Evolutionary conservation across 371 early-diverging fungal genomes (phyloP), one percentile per base, ranked within the genome.

Genomic region (Mucor sp.): DNA sequence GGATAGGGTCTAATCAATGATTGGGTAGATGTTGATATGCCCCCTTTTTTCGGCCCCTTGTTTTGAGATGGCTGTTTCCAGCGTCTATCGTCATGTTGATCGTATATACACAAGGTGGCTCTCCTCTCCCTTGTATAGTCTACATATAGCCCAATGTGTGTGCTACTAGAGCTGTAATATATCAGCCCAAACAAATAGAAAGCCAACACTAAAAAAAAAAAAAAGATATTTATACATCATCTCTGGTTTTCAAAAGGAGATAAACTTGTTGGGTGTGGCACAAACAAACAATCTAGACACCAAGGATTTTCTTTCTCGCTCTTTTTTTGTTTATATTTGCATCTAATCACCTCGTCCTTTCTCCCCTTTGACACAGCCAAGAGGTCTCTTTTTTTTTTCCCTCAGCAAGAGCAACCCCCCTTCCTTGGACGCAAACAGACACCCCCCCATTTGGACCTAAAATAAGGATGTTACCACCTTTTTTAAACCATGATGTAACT

Each of bases 401-500:
- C n/a, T 48, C 48, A 48, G 25, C 48, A 50, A 25, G 23, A 50
- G 21, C 21, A 50, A 21, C 12, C 61, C 47, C 41, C 61, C 44
- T 19, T 47, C 47, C 28, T n/a, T 25, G 30, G n/a, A n/a, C n/a
- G 30, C 28, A 61, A 7, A 61, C 44, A 62, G 33, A 62, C 43
- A 17, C 59, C 47, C 58, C 35, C 33, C 62, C 19, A 19, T 43
- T 61, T 27, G 17, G 47, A 25, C 43, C 60, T 15, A 50, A 37
- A 50, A 63, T 53, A 63, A 60, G 47, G 53, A 67, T 72, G 72
- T 62, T 68, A 59, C 68, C 68, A 58, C 66, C 72, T 35, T 72
- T 72, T 69, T 60, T 72, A 53, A 72, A 72, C 62, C 61, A 72
- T 48, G 68, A 60, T 65, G 68, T 65, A 68, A 66, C 65, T 55